phyloP scores from a whole-genome alignment of 163 green algal species.

The Scenedesmus sp. region DNA sequence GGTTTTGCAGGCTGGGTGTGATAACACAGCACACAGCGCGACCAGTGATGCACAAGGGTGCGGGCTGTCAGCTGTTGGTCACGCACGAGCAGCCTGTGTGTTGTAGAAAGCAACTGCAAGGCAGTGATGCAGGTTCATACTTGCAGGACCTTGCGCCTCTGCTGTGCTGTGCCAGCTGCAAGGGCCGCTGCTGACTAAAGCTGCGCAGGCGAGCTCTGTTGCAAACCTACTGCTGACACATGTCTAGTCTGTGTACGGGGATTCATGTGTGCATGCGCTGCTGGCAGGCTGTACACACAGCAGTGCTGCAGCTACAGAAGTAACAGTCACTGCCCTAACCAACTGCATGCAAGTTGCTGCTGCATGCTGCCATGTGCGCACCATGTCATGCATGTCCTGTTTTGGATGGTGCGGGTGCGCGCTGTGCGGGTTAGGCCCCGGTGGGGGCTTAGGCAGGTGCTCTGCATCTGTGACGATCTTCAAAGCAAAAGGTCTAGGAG shows the following conservation, averaged over 20 bases:
- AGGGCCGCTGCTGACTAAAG: not conserved
- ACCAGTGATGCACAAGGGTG: not conserved
- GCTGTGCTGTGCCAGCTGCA: not conserved
- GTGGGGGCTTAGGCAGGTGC: not conserved
- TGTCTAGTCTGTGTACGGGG: not conserved
- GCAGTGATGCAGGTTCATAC: too few species aligned
- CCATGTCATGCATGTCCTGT: constrained; percentile 10
- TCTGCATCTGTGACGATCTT: constrained; percentile 24
- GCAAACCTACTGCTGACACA: not conserved
- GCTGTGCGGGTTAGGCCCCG: not conserved
- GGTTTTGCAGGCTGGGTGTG: not conserved
- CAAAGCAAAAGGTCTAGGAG: constrained; percentile 21
- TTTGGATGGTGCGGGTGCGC: not conserved
- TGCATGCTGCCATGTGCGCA: not conserved
- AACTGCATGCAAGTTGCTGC: not conserved
- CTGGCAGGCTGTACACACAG: too few species aligned
- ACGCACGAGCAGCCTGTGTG: too few species aligned
- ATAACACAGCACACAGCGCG: not conserved
- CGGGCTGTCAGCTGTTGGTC: too few species aligned
- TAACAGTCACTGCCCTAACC: not conserved
- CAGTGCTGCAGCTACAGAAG: not conserved
- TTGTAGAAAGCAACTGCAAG: too few species aligned
- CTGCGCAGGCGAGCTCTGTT: not conserved
- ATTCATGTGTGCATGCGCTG: not conserved
- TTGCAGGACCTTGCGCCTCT: too few species aligned